Evolutionary conservation across 106 monocot genomes (phyloP).

Genomic region (Hemerocallis citrina): DNA sequence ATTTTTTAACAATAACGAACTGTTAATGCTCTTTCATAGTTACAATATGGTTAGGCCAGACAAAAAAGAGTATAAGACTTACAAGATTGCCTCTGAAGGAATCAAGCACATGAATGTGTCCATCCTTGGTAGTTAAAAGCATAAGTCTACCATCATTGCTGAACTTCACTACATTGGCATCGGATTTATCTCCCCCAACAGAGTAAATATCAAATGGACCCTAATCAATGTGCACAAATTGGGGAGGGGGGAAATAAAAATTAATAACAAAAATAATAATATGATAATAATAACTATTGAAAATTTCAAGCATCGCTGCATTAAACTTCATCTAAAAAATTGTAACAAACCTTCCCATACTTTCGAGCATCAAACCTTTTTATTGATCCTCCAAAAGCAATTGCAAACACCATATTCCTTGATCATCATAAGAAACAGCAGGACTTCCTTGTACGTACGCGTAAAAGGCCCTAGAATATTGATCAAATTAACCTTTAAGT

Average conservation of each 20-base stretch:
- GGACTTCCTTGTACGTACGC: constrained; percentile 70
- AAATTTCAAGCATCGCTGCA: too few relatives aligned
- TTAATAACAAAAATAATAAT: neutral
- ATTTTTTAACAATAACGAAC: neutral
- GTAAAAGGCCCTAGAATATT: constrained; percentile 60
- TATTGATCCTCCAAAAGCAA: constrained; percentile 69
- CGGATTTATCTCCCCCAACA: constrained; percentile 55
- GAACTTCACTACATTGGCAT: constrained; percentile 81
- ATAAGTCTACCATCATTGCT: constrained; percentile 79
- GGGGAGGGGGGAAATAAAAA: too few relatives aligned
- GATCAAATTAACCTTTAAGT: neutral
- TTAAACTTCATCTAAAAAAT: neutral
- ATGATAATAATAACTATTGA: neutral
- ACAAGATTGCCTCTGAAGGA: constrained; percentile 73
- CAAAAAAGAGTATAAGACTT: constrained; percentile 13
- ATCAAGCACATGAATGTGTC: constrained; percentile 78
- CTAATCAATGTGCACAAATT: constrained; percentile 13
- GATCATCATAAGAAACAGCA: constrained; percentile 90
- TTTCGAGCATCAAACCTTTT: constrained; percentile 80
- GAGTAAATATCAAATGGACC: constrained; percentile 85
- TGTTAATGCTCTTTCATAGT: too few relatives aligned
- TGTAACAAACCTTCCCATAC: constrained; percentile 46
- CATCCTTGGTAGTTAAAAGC: constrained; percentile 72
- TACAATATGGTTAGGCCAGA: neutral
- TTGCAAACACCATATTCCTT: constrained; percentile 73